Conservation (phyloP, 257 asterid genomes). For the Nicotiana benthamiana region DNA sequence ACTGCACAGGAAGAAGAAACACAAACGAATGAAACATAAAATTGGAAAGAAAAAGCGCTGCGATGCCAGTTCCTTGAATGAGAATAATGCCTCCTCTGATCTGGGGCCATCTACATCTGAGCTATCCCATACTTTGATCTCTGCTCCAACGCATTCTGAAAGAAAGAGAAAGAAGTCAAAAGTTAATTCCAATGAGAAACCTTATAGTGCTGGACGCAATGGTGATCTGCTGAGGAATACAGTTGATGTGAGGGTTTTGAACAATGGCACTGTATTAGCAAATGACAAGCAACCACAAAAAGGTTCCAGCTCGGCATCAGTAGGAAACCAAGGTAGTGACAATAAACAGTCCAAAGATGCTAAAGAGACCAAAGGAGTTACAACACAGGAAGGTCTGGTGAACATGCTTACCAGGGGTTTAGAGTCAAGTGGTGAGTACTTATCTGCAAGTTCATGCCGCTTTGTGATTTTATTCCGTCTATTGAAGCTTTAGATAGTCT, state of each 20-base stretch:
- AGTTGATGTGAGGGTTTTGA: conserved; percentile 28
- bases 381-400: conserved; percentile 29
- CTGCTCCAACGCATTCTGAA: conserved; percentile 6
- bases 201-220: conserved; percentile 9
- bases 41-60: conserved; percentile 16
- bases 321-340: conserved; percentile 12
- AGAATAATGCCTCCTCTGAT: conserved; percentile 21
- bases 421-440: conserved; percentile 49
- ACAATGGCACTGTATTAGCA: conserved; percentile 20
- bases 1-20: conserved; percentile 40
- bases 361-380: conserved; percentile 14
- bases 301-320: background rate
- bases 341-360: conserved; percentile 15
- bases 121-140: conserved; percentile 11
- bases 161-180: conserved; percentile 18
- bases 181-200: conserved; percentile 20
- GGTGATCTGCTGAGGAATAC: conserved; percentile 13
- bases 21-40: conserved; percentile 21
- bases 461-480: background rate
- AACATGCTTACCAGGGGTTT: conserved; percentile 56
- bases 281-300: conserved; percentile 23
- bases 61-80: conserved; percentile 13
- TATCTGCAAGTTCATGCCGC: background rate
- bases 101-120: conserved; percentile 35
- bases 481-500: background rate